Conservation (phyloP, 257 asterid species). For the Scutellaria baicalensis region DNA sequence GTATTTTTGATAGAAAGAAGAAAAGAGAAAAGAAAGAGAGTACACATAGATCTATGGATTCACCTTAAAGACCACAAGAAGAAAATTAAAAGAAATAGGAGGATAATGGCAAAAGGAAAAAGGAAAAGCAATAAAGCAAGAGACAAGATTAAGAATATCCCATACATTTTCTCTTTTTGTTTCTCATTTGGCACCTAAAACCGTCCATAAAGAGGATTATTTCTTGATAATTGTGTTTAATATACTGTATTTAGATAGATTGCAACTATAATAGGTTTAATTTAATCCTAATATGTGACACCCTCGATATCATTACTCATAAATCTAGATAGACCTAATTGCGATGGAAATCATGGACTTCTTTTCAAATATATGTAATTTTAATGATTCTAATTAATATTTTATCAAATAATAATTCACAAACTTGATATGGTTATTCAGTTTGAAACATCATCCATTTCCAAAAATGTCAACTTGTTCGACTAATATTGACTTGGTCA, state of each 20-base stretch:
- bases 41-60: neutral
- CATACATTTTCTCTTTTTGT: neutral
- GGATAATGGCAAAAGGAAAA: neutral
- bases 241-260: neutral
- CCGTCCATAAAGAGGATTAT: neutral
- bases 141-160: neutral
- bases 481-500: no score
- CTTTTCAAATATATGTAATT: no score
- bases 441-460: no score
- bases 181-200: neutral
- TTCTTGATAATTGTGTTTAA: neutral
- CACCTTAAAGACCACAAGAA: neutral
- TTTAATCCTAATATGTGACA: neutral
- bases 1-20: neutral
- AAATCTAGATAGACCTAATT: no score
- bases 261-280: no score
- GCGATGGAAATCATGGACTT: no score
- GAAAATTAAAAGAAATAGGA: neutral
- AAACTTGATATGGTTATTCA: no score
- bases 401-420: no score
- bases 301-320: neutral
- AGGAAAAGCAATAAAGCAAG: constrained; percentile 8
- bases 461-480: no score
- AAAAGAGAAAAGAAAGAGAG: neutral
- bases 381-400: no score